Conservation (phyloP, 768 basidiomycete genomes). For the Thelephora ganbajun region DNA sequence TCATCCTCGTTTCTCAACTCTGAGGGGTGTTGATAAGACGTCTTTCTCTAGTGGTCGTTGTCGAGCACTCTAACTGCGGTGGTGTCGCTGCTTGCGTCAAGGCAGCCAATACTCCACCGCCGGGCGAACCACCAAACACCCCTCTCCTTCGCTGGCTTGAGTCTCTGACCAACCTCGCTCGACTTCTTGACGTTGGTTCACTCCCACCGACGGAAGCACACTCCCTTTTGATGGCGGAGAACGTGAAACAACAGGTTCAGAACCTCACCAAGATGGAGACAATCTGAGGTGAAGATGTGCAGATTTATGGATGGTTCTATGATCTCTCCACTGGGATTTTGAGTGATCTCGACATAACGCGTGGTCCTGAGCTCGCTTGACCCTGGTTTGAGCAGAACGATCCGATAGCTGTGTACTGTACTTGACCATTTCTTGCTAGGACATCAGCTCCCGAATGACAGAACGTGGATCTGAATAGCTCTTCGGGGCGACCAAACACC, state of each 20-base stretch:
- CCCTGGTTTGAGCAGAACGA: too few species aligned
- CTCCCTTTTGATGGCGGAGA: slow-evolving; percentile 8
- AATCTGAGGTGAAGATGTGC: too few species aligned
- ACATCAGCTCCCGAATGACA: too few species aligned
- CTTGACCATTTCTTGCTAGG: too few species aligned
- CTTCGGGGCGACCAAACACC: too few species aligned
- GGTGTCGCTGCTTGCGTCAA: slow-evolving; percentile 48
- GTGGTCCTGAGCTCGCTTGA: too few species aligned
- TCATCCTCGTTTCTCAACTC: slow-evolving; percentile 15
- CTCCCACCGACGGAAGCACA: slow-evolving; percentile 21
- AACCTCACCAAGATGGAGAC: neutral
- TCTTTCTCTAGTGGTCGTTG: slow-evolving; percentile 49
- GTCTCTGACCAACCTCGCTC: slow-evolving; percentile 45
- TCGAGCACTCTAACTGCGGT: slow-evolving; percentile 76
- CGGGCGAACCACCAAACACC: slow-evolving; percentile 14
- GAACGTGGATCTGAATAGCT: too few species aligned
- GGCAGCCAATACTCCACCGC: slow-evolving; percentile 24
- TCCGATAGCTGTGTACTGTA: too few species aligned
- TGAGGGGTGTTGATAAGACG: slow-evolving; percentile 2
- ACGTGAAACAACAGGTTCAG: slow-evolving; percentile 3
- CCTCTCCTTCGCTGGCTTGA: slow-evolving; percentile 58
- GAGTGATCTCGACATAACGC: too few species aligned
- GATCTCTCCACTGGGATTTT: too few species aligned
- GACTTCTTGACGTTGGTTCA: slow-evolving; percentile 28
- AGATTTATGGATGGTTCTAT: too few species aligned